Evolutionary conservation across 805 yeast genomes (phyloP), one percentile per base, ranked within the genome.

Genomic region (Wickerhamiella kurtzmanii): DNA sequence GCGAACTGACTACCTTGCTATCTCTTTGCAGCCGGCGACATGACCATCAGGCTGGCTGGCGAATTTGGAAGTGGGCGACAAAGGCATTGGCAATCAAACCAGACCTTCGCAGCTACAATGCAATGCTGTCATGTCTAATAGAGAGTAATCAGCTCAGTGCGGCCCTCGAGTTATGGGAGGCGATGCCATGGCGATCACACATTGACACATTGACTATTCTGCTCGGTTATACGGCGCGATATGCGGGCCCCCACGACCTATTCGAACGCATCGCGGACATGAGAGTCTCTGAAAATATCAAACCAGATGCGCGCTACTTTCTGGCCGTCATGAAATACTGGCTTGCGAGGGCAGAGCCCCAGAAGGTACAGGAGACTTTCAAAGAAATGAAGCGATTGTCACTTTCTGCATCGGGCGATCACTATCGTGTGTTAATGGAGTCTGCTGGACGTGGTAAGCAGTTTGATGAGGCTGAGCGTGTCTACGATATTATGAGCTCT

Each of bases 311-410:
- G n/a, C 47, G 51, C 3, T 60, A 66, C 47, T 64, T 62, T 48
- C 41, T 52, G 18, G 53, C 59, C 15, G 50, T 66, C 44, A 60
- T 64, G 28, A 38, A 51, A 8, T 65, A 66, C 5, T 62, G 64
- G 42, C 58, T 64, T 3, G 56, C 53, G 35, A 49, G 64, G 22
- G 65, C 62, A 5, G 64, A 65, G 44, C 60, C 55, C 48, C 63
- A 59, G 41, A 37, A 48, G 17, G 74, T 73, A 1, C 68, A 68
- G 42, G 52, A 50, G 9, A 44, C 62, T 28, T 56, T 66, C 8
- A 54, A 48, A 22, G 59, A 62, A 39, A 56, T 48, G 54, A 44
- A 43, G 37, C n/a, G 21, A 11, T 6, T 35, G n/a, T 50, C 48
- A 17, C 19, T 53, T 11, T 19, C 25, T 6, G 48, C 49, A 9